Percentiles rank a stretch among this genome's conserved stretches.
Conservation (phyloP, 2,329 filamentous ascomycete species). For the Akanthomyces uredinophilus region DNA sequence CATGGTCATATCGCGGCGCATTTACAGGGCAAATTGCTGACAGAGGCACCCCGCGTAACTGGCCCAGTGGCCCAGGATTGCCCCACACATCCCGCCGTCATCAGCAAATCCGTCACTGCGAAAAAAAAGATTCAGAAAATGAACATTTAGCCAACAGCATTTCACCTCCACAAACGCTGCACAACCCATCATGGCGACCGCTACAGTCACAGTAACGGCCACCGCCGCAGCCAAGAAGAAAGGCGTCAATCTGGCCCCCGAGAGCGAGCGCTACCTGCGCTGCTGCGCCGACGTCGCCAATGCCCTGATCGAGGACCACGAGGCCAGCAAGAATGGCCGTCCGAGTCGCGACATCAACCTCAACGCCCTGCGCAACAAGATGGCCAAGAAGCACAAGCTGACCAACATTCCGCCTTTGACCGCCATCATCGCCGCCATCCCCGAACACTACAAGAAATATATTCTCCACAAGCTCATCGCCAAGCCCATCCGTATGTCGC, state of each 20-base stretch:
- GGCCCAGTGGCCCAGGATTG: not conserved
- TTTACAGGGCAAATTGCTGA: not conserved
- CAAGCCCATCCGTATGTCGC: slow-evolving; percentile 73
- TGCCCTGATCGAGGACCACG: slow-evolving; percentile 89
- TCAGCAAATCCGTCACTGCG: not conserved
- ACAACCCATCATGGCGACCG: slow-evolving; percentile 34
- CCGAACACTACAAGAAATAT: slow-evolving; percentile 99
- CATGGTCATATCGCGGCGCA: too few relatives aligned
- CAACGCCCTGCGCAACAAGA: slow-evolving; percentile 78
- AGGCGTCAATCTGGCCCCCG: slow-evolving; percentile 70
- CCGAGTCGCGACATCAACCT: slow-evolving; percentile 85
- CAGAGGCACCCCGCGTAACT: not conserved
- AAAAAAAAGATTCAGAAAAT: slow-evolving; percentile 6
- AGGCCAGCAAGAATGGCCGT: slow-evolving; percentile 69
- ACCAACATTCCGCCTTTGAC: slow-evolving; percentile 85
- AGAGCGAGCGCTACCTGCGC: slow-evolving; percentile 90
- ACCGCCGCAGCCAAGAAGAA: slow-evolving; percentile 60
- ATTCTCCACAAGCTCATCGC: slow-evolving; percentile 94
- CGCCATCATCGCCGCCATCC: slow-evolving; percentile 94
- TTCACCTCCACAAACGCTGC: not conserved
- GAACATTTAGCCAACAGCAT: not conserved
- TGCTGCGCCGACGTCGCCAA: slow-evolving; percentile 95
- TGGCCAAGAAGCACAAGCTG: slow-evolving; percentile 89
- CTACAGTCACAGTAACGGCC: slow-evolving; percentile 60
- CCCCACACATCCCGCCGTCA: slow-evolving; percentile 6